Percentiles rank a stretch among this genome's conserved stretches.
Conservation (phyloP, 139 green algal species). For the Penium margaritaceum region DNA sequence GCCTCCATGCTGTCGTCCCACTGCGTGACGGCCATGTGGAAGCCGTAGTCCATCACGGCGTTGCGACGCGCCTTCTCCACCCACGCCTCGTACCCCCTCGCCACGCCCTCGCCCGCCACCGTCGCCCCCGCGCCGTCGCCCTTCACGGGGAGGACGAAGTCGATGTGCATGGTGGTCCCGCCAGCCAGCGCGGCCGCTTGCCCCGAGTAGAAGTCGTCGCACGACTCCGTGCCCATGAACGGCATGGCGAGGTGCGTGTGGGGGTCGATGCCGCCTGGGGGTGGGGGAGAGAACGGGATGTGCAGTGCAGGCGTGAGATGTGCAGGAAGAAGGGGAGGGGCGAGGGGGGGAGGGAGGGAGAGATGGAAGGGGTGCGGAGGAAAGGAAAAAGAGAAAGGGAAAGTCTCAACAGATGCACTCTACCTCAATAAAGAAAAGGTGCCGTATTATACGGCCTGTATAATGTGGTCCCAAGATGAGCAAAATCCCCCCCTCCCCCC, state of each 20-base stretch:
- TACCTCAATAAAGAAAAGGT: too few relatives aligned
- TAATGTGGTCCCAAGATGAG: too few relatives aligned
- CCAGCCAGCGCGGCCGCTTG: constrained; percentile 74
- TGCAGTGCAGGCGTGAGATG: neutral
- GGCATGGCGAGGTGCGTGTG: constrained; percentile 94
- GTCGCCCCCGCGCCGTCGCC: constrained; percentile 71
- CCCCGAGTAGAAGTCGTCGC: constrained; percentile 70
- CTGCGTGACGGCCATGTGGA: constrained; percentile 88
- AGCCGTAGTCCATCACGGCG: constrained; percentile 82
- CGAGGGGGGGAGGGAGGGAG: neutral
- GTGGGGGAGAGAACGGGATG: neutral
- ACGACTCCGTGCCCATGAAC: constrained; percentile 77
- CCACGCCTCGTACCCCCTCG: constrained; percentile 24
- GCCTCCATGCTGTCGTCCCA: constrained; percentile 69
- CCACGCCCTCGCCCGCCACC: constrained; percentile 48
- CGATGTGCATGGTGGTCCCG: constrained; percentile 92
- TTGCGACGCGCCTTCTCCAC: constrained; percentile 33
- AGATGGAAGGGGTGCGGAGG: neutral
- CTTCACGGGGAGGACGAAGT: constrained; percentile 82
- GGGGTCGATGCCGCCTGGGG: constrained; percentile 84
- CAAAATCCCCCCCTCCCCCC: too few relatives aligned
- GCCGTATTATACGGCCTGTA: too few relatives aligned
- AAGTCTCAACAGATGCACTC: too few relatives aligned
- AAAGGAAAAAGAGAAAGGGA: neutral
- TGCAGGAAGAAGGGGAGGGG: neutral